These are phyloP conservation scores for Aspergillus sp. DNA, from an alignment of 2,329 filamentous ascomycete genomes.

Conservation along the genomic window DNA sequence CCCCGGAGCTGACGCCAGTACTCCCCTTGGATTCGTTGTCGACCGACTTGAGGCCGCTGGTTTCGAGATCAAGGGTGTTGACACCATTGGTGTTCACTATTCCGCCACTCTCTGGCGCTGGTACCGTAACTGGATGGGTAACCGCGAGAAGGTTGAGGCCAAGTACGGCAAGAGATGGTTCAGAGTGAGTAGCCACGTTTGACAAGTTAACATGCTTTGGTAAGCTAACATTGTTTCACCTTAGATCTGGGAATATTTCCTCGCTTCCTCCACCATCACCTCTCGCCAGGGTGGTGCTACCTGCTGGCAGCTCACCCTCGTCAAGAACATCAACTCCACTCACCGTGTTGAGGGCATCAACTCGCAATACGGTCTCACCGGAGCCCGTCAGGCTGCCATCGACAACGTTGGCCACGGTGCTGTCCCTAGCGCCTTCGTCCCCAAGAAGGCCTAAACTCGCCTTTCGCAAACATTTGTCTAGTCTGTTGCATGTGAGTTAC, in stretches of 20 bases:
- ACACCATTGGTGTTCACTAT: constrained; percentile 96
- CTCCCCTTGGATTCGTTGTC: constrained; percentile 82
- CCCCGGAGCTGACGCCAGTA: constrained; percentile 92
- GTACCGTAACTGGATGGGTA: constrained; percentile 98
- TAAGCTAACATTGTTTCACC: background rate
- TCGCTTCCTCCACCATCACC: constrained; percentile 77
- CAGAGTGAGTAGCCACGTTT: constrained; percentile 59
- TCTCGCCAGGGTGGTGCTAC: constrained; percentile 79
- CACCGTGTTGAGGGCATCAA: constrained; percentile 73
- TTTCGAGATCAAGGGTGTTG: constrained; percentile 85
- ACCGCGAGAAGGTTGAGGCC: constrained; percentile 83
- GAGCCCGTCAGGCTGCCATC: constrained; percentile 53
- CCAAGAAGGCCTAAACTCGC: constrained; percentile 23
- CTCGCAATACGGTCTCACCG: constrained; percentile 64
- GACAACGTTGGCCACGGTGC: constrained; percentile 28
- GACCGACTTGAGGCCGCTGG: constrained; percentile 79
- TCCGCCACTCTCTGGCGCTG: constrained; percentile 94
- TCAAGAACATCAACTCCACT: constrained; percentile 86
- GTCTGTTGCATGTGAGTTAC: too few relatives aligned
- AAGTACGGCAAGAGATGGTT: constrained; percentile 97
- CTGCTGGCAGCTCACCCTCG: constrained; percentile 79
- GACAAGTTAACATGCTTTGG: background rate
- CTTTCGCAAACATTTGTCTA: constrained; percentile 1
- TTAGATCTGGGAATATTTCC: constrained; percentile 88
- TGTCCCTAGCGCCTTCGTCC: constrained; percentile 30